phyloP scores from a whole-genome alignment of 2,329 filamentous ascomycete species.

The Sarocladium strictum region DNA sequence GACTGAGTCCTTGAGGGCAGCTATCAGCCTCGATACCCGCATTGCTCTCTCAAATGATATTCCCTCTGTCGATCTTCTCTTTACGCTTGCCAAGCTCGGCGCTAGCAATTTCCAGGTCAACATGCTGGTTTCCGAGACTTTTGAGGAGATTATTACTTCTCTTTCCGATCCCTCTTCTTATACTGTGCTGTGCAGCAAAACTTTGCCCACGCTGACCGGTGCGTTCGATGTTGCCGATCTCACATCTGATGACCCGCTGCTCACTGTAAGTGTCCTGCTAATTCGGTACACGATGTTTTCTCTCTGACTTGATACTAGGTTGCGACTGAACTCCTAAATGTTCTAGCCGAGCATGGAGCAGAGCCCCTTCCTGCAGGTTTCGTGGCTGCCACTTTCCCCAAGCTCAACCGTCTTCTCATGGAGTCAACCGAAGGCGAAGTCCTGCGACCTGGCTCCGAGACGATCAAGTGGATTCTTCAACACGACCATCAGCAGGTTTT shows the following conservation, averaged over 20 bases:
- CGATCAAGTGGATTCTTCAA: conserved; percentile 81
- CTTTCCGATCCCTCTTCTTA: conserved; percentile 67
- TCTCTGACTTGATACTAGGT: conserved; percentile 37
- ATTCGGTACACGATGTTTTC: background rate
- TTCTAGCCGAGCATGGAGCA: conserved; percentile 74
- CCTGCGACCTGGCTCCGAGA: conserved; percentile 77
- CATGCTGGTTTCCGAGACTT: conserved; percentile 80
- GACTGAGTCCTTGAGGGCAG: conserved; percentile 77
- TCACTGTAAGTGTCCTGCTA: conserved; percentile 46
- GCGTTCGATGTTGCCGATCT: conserved; percentile 85
- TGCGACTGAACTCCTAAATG: conserved; percentile 76
- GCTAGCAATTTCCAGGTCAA: conserved; percentile 88
- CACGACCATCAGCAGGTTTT: conserved; percentile 90
- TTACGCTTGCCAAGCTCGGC: conserved; percentile 81
- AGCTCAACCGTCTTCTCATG: conserved; percentile 76
- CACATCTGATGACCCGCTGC: conserved; percentile 77
- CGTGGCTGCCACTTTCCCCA: conserved; percentile 78
- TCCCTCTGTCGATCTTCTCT: conserved; percentile 75
- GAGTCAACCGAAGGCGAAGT: conserved; percentile 82
- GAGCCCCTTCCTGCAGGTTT: conserved; percentile 84
- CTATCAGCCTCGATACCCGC: conserved; percentile 71
- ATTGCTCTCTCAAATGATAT: conserved; percentile 68
- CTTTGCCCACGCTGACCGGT: conserved; percentile 79
- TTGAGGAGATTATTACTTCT: conserved; percentile 75
- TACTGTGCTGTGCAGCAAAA: conserved; percentile 73